Evolutionary conservation across 2,329 filamentous ascomycete species (phyloP).

Genomic region (Triangularia verruculosa): DNA sequence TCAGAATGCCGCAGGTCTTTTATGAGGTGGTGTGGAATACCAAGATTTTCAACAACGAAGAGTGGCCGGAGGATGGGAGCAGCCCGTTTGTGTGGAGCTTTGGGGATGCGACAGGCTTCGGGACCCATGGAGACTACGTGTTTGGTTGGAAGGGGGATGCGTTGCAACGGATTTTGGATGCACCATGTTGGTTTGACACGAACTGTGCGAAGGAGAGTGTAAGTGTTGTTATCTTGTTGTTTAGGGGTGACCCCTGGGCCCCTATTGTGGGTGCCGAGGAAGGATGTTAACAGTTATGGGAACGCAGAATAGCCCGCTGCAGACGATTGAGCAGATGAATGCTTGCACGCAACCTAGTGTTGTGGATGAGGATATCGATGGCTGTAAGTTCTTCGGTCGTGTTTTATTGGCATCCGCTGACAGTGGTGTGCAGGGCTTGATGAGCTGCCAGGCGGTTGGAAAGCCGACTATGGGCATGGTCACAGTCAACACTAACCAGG

Average conservation of each 20-base stretch:
- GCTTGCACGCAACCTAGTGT: conserved; percentile 15
- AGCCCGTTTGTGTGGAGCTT: conserved; percentile 24
- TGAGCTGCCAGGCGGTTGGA: not conserved
- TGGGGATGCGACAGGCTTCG: conserved; percentile 22
- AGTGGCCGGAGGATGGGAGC: conserved; percentile 21
- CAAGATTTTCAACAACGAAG: conserved; percentile 16
- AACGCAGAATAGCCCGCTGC: conserved; percentile 8
- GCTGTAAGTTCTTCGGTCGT: conserved; percentile 22
- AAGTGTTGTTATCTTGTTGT: not conserved
- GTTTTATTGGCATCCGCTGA: conserved; percentile 11
- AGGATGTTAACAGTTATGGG: not conserved
- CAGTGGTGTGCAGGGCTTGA: not conserved
- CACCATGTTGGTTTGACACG: conserved; percentile 16
- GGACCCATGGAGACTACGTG: conserved; percentile 21
- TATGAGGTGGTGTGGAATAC: conserved; percentile 37
- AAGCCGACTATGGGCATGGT: not conserved
- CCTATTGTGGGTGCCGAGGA: not conserved
- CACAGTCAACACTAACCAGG: not conserved
- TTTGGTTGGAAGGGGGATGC: conserved; percentile 25
- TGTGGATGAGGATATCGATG: conserved; percentile 23
- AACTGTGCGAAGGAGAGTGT: conserved; percentile 14
- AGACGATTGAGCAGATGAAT: conserved; percentile 21
- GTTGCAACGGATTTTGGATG: conserved; percentile 21
- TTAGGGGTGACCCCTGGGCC: not conserved
- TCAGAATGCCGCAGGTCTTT: conserved; percentile 36